Base-by-base conservation (phyloP, 352 stramenopile species). In the Phytophthora sojae region DNA sequence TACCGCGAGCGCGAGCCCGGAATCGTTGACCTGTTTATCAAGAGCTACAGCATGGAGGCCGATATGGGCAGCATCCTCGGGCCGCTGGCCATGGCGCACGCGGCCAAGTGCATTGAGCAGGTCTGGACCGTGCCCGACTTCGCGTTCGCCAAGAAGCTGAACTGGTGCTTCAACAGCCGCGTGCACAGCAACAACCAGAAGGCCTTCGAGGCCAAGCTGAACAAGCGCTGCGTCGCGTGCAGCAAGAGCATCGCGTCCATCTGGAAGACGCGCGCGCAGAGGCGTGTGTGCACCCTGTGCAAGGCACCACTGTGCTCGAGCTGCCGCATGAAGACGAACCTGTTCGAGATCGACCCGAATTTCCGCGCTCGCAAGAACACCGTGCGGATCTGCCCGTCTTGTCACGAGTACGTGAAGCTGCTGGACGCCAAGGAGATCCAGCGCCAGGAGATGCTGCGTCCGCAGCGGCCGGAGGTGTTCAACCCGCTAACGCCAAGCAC, bases 1-100 rank as follows among this genome's bases (percentile, higher is more conserved):
- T 77, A 80, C 21, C 64, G 69, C 21, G 55, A 73, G 49, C 54
- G 69, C 23, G 23, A 26, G 62, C 56, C 60, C 26, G 69, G 69
- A 61, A 77, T 64, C 19, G 73, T 80, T 42, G 73, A 80, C n/a
- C 30, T 80, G 51, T 77, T 80, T 32, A 75, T 80, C 47, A 77
- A 80, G 64, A 77, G 69, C 61, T 80, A 61, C 56, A 81, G 73
- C n/a, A 81, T 81, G 73, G 73, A 78, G 51, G 73, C 70, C 30
- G 69, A 80, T 19, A 76, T 75, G 65, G 63, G 66, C 30, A 76
- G 66, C 21, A 80, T 77, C 39, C 55, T 77, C 25, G 73, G 73
- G 0, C 53, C 59, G 0, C 45, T 80, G 57, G 73, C 69, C 4
- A 80, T 80, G 60, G 61, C 60, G n/a, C 73, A 80, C 30, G 73